Evolutionary conservation across 495 filamentous ascomycete species (phyloP).

Genomic region (Aspergillus avenaceus): DNA sequence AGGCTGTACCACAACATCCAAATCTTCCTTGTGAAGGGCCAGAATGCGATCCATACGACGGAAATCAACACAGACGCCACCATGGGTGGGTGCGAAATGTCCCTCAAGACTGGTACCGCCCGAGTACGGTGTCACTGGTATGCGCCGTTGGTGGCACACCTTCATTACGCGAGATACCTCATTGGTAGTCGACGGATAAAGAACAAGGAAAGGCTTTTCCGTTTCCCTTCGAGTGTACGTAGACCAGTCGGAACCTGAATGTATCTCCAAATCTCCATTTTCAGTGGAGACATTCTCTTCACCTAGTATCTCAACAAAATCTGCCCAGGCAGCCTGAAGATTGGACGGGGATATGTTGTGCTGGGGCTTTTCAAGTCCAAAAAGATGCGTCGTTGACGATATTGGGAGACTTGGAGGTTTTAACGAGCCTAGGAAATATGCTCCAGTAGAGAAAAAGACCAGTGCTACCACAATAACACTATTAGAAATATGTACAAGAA

Average conservation of each 20-base stretch:
- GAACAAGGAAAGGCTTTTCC: constrained; percentile 44
- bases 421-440: constrained; percentile 68
- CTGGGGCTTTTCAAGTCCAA: constrained; percentile 51
- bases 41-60: constrained; percentile 59
- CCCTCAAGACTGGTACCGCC: constrained; percentile 64
- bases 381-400: constrained; percentile 70
- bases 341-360: constrained; percentile 72
- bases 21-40: constrained; percentile 50
- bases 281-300: constrained; percentile 78
- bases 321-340: constrained; percentile 89
- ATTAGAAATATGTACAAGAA: neutral
- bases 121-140: constrained; percentile 62
- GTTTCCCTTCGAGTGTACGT: constrained; percentile 58
- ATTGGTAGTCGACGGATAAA: constrained; percentile 49
- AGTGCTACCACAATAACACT: constrained; percentile 38
- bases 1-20: constrained; percentile 65
- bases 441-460: constrained; percentile 54
- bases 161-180: constrained; percentile 60
- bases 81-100: constrained; percentile 57
- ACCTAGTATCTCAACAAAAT: constrained; percentile 82
- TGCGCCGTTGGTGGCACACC: constrained; percentile 54
- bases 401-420: constrained; percentile 55
- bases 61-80: constrained; percentile 63
- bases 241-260: constrained; percentile 86
- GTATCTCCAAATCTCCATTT: constrained; percentile 59